Percentiles rank a stretch among this genome's conserved stretches.
These are phyloP conservation scores for Effrenium voratum DNA, from an alignment of 73 alveolate genomes.

Conservation along the genomic window DNA sequence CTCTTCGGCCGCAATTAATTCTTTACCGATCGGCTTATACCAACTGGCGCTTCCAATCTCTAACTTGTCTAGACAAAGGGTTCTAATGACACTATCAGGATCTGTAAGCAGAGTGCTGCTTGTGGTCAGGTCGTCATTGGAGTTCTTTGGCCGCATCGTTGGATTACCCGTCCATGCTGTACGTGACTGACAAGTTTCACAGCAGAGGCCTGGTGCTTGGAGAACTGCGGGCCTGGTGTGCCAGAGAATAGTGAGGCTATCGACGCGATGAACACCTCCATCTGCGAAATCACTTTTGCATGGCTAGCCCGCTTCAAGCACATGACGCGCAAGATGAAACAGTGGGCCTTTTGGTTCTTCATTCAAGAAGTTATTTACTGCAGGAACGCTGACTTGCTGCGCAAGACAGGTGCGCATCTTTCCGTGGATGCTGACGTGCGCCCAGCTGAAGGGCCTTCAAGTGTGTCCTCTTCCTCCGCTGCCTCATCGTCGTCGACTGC, in stretches of 20 bases:
- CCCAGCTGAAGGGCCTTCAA: background rate
- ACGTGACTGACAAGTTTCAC: background rate
- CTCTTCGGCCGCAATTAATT: background rate
- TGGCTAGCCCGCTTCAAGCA: slow-evolving; percentile 33
- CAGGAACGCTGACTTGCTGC: background rate
- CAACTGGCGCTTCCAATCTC: no score
- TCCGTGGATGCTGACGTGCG: background rate
- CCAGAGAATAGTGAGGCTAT: background rate
- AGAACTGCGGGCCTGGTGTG: background rate
- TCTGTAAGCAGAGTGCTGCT: no score
- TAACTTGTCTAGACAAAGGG: no score
- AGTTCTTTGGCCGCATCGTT: background rate
- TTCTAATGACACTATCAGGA: no score
- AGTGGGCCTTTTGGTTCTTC: background rate
- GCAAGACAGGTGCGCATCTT: background rate
- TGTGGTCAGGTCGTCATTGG: background rate
- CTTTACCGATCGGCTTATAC: no score
- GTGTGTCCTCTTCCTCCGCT: background rate
- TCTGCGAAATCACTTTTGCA: slow-evolving; percentile 1
- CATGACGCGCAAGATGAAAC: slow-evolving; percentile 2
- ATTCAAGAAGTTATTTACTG: background rate
- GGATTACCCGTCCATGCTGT: background rate
- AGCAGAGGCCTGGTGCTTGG: background rate
- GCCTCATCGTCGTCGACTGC: background rate
- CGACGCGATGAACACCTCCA: background rate